Evolutionary conservation across 495 filamentous ascomycete species (phyloP), one percentile per base, ranked within the genome.

Genomic region (Talaromyces thailandensis): DNA sequence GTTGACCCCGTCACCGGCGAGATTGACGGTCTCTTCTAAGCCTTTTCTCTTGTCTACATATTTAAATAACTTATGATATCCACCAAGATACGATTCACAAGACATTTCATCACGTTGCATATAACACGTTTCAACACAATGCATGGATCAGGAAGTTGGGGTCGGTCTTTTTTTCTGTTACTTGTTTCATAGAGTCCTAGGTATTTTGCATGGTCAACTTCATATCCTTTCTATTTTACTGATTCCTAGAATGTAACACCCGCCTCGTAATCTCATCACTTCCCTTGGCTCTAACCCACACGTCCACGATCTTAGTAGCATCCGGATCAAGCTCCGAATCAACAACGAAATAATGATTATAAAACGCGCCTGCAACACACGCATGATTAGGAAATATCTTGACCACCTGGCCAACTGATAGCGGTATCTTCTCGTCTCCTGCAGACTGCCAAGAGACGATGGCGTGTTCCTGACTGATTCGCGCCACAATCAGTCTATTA

Each of bases 1-100:
- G 88, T 98, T 57, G 90, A 98, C 68, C 74, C 84, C 6, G 91
- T 94, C 75, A 97, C 93, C 32, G 94, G 93, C 48, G 93, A 98
- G 76, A 96, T 98, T 62, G 89, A 96, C 66, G 94, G 94, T 7
- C 79, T 98, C 56, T 98, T 98, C 74, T 98, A 88, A 73, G 67
- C 45, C 23, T 28, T 32, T 26, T 43, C 3, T 60, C 28, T 9
- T 57, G 18, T 58, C 29, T 35, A 5, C n/a, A n/a, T n/a, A n/a
- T n/a, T 32, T 14, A 18, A 32, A 16, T 32, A 21, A 37, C 16
- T 28, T 24, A 53, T 48, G 43, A 48, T 48, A 48, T 48, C 43
- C 43, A 21, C 9, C 21, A 21, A 55, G 51, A 55, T 26, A 55
- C 23, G 26, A 25, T 28, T 28, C 12, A 55, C 23, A 57, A 57